Conservation (phyloP, 1,139 yeast species). For the Komagataea norvegica region DNA sequence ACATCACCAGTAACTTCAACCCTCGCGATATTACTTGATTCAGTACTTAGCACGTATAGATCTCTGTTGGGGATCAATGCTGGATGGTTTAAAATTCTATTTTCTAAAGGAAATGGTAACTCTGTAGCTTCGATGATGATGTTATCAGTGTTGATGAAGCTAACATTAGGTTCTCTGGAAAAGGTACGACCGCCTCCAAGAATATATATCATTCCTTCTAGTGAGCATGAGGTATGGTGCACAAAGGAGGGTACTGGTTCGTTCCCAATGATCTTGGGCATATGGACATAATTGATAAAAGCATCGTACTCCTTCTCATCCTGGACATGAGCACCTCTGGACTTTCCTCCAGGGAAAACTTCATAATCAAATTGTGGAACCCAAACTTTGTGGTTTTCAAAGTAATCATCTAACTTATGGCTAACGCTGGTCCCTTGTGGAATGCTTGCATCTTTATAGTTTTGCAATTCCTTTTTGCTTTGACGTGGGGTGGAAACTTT, state of each 20-base stretch:
- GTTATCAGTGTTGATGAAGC: slow-evolving; percentile 32
- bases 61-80: slow-evolving; percentile 33
- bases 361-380: slow-evolving; percentile 5
- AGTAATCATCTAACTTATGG: slow-evolving; percentile 6
- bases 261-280: slow-evolving; percentile 36
- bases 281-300: slow-evolving; percentile 19
- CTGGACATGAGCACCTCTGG: slow-evolving; percentile 2
- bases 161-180: slow-evolving; percentile 29
- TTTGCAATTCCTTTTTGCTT: slow-evolving; percentile 1
- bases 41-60: slow-evolving; percentile 33
- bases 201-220: slow-evolving; percentile 33
- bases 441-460: too few species aligned
- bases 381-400: slow-evolving; percentile 14
- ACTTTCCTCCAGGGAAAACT: slow-evolving; percentile 3
- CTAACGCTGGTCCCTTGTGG: too few species aligned
- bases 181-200: slow-evolving; percentile 40
- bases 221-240: slow-evolving; percentile 36
- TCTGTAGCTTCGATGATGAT: slow-evolving; percentile 35
- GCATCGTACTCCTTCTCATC: slow-evolving; percentile 5
- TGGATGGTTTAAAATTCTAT: slow-evolving; percentile 36
- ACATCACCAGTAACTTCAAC: slow-evolving; percentile 31
- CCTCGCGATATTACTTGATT: slow-evolving; percentile 32
- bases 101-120: slow-evolving; percentile 41
- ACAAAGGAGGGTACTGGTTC: slow-evolving; percentile 34
- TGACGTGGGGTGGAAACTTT: background rate